These are phyloP conservation scores for Yamadazyma atlantica DNA, from an alignment of 1,139 yeast genomes.

Conservation along the genomic window DNA sequence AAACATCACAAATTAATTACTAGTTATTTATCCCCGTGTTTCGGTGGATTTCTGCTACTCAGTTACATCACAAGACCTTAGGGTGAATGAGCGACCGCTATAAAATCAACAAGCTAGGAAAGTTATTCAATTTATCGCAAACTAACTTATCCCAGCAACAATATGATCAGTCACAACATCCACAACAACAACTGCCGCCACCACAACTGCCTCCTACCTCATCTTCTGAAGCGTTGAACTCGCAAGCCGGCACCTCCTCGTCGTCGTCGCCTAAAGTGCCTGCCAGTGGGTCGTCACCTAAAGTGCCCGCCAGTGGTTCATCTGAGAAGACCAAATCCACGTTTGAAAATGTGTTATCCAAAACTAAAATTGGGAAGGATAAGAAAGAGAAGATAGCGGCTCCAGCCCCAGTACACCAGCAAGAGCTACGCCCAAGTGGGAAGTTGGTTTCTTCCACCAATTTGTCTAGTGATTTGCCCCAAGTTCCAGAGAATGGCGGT, in stretches of 20 bases:
- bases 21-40: not conserved
- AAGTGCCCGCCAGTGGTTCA: not conserved
- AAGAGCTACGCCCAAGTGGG: not conserved
- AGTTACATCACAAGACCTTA: not conserved
- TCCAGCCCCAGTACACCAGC: not conserved
- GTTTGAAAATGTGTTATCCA: not conserved
- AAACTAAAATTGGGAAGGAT: not conserved
- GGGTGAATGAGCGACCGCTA: conserved; percentile 13
- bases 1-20: conserved; percentile 1
- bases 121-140: conserved; percentile 15
- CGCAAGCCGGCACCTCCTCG: not conserved
- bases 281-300: not conserved
- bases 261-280: not conserved
- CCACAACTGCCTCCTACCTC: not conserved
- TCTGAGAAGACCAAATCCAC: not conserved
- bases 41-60: not conserved
- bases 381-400: not conserved
- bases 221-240: not conserved
- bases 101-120: conserved; percentile 13
- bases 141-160: conserved; percentile 9
- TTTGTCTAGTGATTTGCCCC: not conserved
- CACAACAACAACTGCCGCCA: too few relatives aligned
- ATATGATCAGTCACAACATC: not conserved
- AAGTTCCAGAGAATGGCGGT: not conserved
- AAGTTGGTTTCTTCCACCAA: not conserved